Conservation (phyloP, 2,329 filamentous ascomycete genomes). For the Neopestalotiopsis rosae region DNA sequence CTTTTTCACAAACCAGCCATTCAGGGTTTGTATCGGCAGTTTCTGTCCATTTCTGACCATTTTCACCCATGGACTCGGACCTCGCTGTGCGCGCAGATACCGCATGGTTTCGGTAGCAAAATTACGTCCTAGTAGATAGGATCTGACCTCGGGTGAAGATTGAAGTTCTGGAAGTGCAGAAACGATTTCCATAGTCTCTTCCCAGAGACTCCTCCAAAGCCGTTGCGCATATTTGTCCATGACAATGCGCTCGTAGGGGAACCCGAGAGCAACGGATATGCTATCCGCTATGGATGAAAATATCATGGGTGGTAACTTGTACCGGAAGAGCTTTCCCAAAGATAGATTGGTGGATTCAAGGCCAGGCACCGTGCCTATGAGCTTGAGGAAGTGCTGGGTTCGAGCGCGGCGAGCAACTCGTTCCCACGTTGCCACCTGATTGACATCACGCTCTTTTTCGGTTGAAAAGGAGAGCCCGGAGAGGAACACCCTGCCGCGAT, state of each 20-base stretch:
- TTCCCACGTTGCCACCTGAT: constrained; percentile 1
- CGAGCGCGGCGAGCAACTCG: constrained; percentile 21
- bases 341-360: constrained; percentile 66
- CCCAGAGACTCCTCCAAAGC: constrained; percentile 73
- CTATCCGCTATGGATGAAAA: constrained; percentile 81
- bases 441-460: neutral
- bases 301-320: constrained; percentile 80
- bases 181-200: constrained; percentile 77
- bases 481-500: constrained; percentile 40
- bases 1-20: constrained; percentile 82
- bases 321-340: constrained; percentile 66
- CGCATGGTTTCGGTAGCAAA: constrained; percentile 65
- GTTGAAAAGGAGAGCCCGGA: constrained; percentile 29
- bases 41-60: constrained; percentile 64
- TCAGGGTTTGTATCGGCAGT: constrained; percentile 84
- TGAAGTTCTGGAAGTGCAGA: constrained; percentile 75
- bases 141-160: constrained; percentile 60
- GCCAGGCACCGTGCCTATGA: constrained; percentile 65
- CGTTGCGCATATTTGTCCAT: constrained; percentile 69
- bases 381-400: constrained; percentile 63
- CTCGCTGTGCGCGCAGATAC: constrained; percentile 59
- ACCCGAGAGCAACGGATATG: constrained; percentile 79
- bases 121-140: constrained; percentile 62
- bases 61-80: constrained; percentile 68
- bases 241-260: constrained; percentile 73